Conservation (phyloP, 805 yeast species). For the Starmerella davenportii region DNA sequence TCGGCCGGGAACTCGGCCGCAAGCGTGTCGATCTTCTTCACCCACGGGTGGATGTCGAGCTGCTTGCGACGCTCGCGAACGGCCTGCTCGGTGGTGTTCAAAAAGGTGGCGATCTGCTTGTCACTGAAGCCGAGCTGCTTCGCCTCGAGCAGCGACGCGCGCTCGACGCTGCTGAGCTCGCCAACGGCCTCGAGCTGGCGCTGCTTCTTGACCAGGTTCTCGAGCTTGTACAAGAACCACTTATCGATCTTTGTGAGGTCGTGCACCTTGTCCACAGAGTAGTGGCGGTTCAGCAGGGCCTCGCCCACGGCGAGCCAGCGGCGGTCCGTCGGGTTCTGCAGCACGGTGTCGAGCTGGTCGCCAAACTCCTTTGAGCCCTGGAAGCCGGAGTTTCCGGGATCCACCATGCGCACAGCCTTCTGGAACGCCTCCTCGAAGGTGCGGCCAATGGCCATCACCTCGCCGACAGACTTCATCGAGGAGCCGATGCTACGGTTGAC, state of each 20-base stretch:
- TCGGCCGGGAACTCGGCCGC: constrained; percentile 99
- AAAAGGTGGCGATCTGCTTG: constrained; percentile 70
- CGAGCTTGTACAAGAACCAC: constrained; percentile 86
- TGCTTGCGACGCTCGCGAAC: constrained; percentile 69
- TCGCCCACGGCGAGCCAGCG: constrained; percentile 97
- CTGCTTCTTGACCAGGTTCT: constrained; percentile 79
- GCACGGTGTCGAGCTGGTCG: constrained; percentile 74
- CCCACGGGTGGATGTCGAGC: constrained; percentile 73
- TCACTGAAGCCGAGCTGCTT: constrained; percentile 93
- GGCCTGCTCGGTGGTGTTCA: constrained; percentile 55
- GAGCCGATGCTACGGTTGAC: constrained; percentile 88
- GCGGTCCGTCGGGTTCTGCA: constrained; percentile 90
- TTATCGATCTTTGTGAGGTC: constrained; percentile 83
- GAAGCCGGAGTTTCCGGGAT: constrained; percentile 88
- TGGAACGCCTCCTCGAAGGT: constrained; percentile 94
- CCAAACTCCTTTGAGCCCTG: constrained; percentile 53
- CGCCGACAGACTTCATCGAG: constrained; percentile 97
- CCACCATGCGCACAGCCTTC: constrained; percentile 83
- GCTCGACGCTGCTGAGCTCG: constrained; percentile 36
- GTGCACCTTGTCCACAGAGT: constrained; percentile 81
- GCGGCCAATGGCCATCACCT: constrained; percentile 97
- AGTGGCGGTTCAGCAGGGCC: constrained; percentile 80
- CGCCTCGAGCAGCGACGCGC: constrained; percentile 44
- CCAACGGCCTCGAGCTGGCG: constrained; percentile 24
- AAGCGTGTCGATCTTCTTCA: constrained; percentile 87